Percentiles rank a stretch among this genome's conserved stretches.
Conservation (phyloP, 345 rosid genomes). For the Rhodamnia argentea region DNA sequence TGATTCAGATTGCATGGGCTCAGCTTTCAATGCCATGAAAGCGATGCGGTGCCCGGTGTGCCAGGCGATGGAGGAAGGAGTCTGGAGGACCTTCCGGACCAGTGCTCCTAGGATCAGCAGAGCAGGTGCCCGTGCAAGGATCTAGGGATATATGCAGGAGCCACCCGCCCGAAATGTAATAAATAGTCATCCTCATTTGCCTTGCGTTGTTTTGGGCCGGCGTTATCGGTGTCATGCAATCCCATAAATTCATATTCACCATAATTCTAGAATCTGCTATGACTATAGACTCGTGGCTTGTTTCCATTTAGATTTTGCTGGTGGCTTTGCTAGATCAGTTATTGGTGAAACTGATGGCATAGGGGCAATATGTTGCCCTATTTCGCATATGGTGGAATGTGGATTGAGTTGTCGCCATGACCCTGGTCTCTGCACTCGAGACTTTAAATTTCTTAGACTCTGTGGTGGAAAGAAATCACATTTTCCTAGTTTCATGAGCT, state of each 20-base stretch:
- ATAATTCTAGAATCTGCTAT: background rate
- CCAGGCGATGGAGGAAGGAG: constrained; percentile 9
- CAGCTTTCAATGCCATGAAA: constrained; percentile 3
- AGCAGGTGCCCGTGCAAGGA: background rate
- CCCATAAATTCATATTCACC: background rate
- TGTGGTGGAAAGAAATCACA: background rate
- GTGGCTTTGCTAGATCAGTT: background rate
- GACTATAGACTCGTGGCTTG: background rate
- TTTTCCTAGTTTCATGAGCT: background rate
- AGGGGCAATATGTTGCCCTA: background rate
- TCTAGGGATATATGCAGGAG: background rate
- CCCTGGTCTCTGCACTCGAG: background rate
- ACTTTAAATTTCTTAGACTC: background rate
- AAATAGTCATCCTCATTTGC: background rate
- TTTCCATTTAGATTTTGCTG: background rate
- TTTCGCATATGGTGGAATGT: background rate
- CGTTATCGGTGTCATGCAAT: background rate
- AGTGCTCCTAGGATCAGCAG: background rate
- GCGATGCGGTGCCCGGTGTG: constrained; percentile 18
- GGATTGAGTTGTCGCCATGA: background rate
- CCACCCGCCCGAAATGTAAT: background rate
- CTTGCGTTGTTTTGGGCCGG: background rate
- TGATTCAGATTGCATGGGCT: constrained; percentile 19
- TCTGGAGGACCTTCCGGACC: background rate
- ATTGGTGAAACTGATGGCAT: background rate